phyloP scores from a whole-genome alignment of 371 early-diverging fungal genomes.

The Circinella minor region DNA sequence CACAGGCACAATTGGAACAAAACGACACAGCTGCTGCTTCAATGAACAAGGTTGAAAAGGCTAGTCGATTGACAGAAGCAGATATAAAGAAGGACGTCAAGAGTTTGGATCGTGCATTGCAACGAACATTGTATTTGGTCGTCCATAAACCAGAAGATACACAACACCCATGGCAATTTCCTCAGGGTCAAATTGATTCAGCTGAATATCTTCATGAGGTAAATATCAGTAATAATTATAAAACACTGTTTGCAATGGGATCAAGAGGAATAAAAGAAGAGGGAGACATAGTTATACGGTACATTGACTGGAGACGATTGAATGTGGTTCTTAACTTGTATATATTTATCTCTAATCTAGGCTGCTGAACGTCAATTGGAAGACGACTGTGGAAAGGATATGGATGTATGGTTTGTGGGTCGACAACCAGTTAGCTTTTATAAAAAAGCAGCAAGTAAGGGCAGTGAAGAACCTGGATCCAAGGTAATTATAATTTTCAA shows the following conservation, averaged over 20 bases:
- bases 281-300: too few relatives aligned
- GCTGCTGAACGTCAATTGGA: constrained; percentile 77
- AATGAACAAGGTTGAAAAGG: constrained; percentile 45
- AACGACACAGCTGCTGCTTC: constrained; percentile 47
- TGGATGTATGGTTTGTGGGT: constrained; percentile 91
- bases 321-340: background rate
- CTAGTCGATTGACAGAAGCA: constrained; percentile 67
- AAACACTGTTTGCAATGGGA: too few relatives aligned
- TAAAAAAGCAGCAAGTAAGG: constrained; percentile 50
- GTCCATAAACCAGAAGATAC: constrained; percentile 57
- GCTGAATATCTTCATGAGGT: constrained; percentile 78
- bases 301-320: too few relatives aligned
- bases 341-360: constrained; percentile 21
- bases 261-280: too few relatives aligned
- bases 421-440: constrained; percentile 79
- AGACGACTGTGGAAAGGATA: constrained; percentile 74
- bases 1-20: constrained; percentile 38
- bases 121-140: constrained; percentile 76
- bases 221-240: background rate
- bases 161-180: constrained; percentile 76
- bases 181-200: constrained; percentile 68
- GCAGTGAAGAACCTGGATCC: constrained; percentile 29
- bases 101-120: constrained; percentile 78
- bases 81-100: constrained; percentile 68
- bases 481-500: constrained; percentile 34